A percentile compares a stretch with the other conserved stretches of the same genome.
These are phyloP conservation scores for Sesbania bispinosa DNA, from an alignment of 306 rosid genomes.

Conservation along the genomic window DNA sequence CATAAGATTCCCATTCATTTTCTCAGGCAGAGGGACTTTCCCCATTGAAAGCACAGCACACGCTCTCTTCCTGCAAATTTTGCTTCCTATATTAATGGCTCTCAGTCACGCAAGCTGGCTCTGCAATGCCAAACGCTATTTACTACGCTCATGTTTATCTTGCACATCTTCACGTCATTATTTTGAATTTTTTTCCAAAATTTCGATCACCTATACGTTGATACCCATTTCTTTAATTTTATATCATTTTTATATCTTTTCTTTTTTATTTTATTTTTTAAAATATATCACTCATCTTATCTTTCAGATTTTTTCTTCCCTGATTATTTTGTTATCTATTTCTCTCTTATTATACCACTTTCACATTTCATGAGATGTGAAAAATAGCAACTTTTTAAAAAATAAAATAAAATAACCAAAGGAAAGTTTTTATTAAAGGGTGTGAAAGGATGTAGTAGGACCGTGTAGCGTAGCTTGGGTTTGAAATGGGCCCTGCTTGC, in stretches of 20 bases:
- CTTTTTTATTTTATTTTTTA: too few relatives aligned
- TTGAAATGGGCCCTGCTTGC: constrained; percentile 13
- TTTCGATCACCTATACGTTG: background rate
- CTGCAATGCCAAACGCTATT: constrained; percentile 39
- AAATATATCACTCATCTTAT: too few relatives aligned
- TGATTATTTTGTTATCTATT: too few relatives aligned
- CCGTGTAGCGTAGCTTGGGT: background rate
- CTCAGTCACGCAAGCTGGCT: constrained; percentile 41
- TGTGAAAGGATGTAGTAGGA: constrained; percentile 22
- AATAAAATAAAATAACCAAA: background rate
- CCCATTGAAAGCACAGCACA: constrained; percentile 4
- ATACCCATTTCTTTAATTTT: too few relatives aligned
- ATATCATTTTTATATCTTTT: too few relatives aligned
- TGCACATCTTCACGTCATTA: constrained; percentile 4
- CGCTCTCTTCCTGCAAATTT: constrained; percentile 30
- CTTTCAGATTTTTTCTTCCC: too few relatives aligned
- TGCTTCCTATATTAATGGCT: constrained; percentile 31
- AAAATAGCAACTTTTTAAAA: too few relatives aligned
- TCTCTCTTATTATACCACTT: too few relatives aligned
- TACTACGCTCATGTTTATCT: constrained; percentile 44
- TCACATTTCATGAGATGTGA: too few relatives aligned
- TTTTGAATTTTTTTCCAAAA: background rate
- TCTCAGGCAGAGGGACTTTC: background rate
- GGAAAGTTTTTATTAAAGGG: constrained; percentile 15
- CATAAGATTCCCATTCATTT: constrained; percentile 24